Evolutionary conservation across 352 stramenopile species (phyloP).

Genomic region (Globisporangium takayamanum): DNA sequence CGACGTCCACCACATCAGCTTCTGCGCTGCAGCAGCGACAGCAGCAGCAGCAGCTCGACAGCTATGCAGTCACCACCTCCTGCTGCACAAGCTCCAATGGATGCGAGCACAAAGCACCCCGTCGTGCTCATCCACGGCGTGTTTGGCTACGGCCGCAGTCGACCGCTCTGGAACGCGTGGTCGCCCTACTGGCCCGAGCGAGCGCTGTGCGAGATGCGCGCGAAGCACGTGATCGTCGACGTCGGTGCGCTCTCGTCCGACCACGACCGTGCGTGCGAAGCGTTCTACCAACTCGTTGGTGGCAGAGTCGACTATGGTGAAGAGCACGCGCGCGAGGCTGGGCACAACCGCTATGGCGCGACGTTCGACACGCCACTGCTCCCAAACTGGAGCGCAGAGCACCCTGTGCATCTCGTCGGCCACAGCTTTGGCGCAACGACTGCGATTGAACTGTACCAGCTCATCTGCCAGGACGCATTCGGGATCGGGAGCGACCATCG

Average conservation of each 20-base stretch:
- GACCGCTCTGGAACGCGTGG: conserved; percentile 23
- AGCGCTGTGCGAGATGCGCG: conserved; percentile 31
- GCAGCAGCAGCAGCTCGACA: background rate
- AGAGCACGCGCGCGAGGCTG: conserved; percentile 24
- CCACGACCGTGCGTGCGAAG: conserved; percentile 60
- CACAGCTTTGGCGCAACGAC: conserved; percentile 62
- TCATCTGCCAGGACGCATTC: conserved; percentile 52
- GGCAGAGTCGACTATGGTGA: conserved; percentile 59
- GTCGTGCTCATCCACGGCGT: conserved; percentile 27
- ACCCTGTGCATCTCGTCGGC: conserved; percentile 52
- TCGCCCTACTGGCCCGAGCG: conserved; percentile 44
- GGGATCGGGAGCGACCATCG: conserved; percentile 37
- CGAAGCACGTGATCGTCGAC: conserved; percentile 55
- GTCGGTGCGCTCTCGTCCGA: conserved; percentile 60
- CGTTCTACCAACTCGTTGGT: conserved; percentile 58
- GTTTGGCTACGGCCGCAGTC: conserved; percentile 1
- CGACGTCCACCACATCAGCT: background rate
- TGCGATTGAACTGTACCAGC: conserved; percentile 66
- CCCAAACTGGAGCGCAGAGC: conserved; percentile 34
- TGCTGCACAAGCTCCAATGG: background rate
- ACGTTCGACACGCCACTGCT: conserved; percentile 26
- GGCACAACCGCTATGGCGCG: conserved; percentile 40
- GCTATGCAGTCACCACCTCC: background rate
- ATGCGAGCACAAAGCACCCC: conserved; percentile 15
- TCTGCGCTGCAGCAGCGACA: background rate